phyloP scores from a whole-genome alignment of 352 stramenopile genomes.

The Pythium phragmitis region DNA sequence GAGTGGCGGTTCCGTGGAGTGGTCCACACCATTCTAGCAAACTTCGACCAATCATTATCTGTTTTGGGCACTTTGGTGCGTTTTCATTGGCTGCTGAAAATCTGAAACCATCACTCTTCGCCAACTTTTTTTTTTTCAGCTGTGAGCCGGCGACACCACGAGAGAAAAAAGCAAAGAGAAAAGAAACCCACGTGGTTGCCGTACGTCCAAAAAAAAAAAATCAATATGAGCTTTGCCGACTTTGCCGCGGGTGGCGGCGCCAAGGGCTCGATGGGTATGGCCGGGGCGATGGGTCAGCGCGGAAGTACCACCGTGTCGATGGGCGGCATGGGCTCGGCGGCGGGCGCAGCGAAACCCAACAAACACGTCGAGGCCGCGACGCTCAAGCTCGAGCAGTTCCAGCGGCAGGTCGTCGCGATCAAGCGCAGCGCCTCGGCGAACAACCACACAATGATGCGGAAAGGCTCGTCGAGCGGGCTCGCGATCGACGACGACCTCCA shows the following conservation, averaged over 20 bases:
- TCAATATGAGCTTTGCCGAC: constrained; percentile 65
- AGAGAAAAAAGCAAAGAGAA: constrained; percentile 6
- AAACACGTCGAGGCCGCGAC: constrained; percentile 66
- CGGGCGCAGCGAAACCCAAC: constrained; percentile 30
- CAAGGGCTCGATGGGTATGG: constrained; percentile 22
- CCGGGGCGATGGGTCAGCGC: constrained; percentile 12
- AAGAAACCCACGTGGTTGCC: too few species aligned
- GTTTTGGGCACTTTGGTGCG: neutral
- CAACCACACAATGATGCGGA: constrained; percentile 4
- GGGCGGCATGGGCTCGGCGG: constrained; percentile 10
- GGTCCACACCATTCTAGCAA: constrained; percentile 4
- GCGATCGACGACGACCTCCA: constrained; percentile 72
- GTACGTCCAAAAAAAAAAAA: too few species aligned
- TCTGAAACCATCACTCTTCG: constrained; percentile 24
- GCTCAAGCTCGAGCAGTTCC: constrained; percentile 83
- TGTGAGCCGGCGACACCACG: neutral
- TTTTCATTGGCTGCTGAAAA: constrained; percentile 15
- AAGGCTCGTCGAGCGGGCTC: constrained; percentile 13
- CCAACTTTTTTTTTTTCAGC: neutral
- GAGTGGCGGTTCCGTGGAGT: neutral
- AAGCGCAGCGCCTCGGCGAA: constrained; percentile 47
- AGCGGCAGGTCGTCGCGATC: constrained; percentile 78
- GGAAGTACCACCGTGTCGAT: constrained; percentile 15
- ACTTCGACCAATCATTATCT: constrained; percentile 15
- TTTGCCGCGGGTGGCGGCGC: constrained; percentile 37